These are phyloP conservation scores for Kwoniella shivajii DNA, from an alignment of 1,284 basidiomycete genomes.

Conservation along the genomic window DNA sequence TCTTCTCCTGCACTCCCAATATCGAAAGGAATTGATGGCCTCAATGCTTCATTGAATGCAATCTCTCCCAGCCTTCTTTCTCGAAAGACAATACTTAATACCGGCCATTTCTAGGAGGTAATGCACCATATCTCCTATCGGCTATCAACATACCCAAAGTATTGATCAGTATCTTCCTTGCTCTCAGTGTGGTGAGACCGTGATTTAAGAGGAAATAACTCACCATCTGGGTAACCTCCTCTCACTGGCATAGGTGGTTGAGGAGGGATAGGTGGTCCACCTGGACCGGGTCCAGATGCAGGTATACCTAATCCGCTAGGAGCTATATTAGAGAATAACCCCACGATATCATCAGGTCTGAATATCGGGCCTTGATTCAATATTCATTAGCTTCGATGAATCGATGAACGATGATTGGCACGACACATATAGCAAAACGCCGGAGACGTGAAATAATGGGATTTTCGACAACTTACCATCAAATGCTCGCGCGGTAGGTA, in stretches of 20 bases:
- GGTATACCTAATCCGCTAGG: slow-evolving; percentile 15
- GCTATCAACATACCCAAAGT: background rate
- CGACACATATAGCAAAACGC: background rate
- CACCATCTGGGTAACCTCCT: slow-evolving; percentile 14
- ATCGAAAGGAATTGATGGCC: too few relatives aligned
- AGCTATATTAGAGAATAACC: slow-evolving; percentile 55
- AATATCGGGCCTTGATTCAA: slow-evolving; percentile 71
- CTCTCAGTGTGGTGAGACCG: background rate
- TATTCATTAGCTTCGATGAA: background rate
- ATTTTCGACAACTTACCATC: slow-evolving; percentile 67
- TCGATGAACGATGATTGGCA: background rate
- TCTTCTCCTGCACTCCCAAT: too few relatives aligned
- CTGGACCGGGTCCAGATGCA: background rate
- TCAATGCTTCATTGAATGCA: too few relatives aligned
- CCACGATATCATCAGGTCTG: slow-evolving; percentile 81
- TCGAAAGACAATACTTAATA: too few relatives aligned
- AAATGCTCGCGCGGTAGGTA: slow-evolving; percentile 71
- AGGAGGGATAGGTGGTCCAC: slow-evolving; percentile 1
- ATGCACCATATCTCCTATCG: slow-evolving; percentile 13
- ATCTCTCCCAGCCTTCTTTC: too few relatives aligned
- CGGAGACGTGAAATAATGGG: slow-evolving; percentile 16
- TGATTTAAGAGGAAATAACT: background rate
- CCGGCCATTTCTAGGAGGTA: slow-evolving; percentile 6
- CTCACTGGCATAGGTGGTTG: background rate
- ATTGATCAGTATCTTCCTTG: background rate